phyloP scores from a whole-genome alignment of 768 basidiomycete genomes.

The Thelephora ganbajun region DNA sequence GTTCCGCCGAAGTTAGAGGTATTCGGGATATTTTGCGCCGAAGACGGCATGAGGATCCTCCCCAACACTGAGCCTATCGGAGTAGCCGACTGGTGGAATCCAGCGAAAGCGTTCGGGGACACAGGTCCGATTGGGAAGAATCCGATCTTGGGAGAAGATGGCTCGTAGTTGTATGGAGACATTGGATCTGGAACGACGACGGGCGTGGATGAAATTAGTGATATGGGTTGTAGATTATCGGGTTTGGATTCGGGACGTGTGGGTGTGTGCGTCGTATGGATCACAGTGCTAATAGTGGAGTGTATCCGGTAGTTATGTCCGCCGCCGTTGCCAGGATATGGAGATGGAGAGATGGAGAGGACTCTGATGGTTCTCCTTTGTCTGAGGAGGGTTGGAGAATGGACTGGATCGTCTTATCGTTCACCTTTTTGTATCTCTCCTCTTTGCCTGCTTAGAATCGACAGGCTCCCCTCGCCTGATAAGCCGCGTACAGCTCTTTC shows the following conservation, averaged over 20 bases:
- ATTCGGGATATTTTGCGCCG: neutral
- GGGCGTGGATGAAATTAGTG: no score
- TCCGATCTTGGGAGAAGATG: slow-evolving; percentile 11
- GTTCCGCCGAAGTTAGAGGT: neutral
- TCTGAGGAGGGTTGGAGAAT: neutral
- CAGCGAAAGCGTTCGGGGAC: slow-evolving; percentile 21
- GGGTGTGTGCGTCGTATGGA: neutral
- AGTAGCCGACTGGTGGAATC: slow-evolving; percentile 19
- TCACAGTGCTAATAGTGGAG: no score
- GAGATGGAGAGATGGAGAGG: slow-evolving; percentile 3
- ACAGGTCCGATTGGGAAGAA: slow-evolving; percentile 22
- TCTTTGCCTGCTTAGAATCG: no score
- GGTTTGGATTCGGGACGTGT: neutral
- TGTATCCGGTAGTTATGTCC: neutral
- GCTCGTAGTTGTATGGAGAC: slow-evolving; percentile 17
- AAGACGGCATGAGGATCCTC: neutral
- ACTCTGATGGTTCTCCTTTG: slow-evolving; percentile 2
- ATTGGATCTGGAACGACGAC: no score
- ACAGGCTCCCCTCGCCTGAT: no score
- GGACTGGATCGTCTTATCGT: neutral
- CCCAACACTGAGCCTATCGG: slow-evolving; percentile 18
- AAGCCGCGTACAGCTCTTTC: no score
- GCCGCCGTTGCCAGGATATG: neutral
- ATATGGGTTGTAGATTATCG: neutral
- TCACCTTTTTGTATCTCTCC: no score